phyloP scores from a whole-genome alignment of 225 moss, liverwort and hornwort species.

The Lunularia cruciata region DNA sequence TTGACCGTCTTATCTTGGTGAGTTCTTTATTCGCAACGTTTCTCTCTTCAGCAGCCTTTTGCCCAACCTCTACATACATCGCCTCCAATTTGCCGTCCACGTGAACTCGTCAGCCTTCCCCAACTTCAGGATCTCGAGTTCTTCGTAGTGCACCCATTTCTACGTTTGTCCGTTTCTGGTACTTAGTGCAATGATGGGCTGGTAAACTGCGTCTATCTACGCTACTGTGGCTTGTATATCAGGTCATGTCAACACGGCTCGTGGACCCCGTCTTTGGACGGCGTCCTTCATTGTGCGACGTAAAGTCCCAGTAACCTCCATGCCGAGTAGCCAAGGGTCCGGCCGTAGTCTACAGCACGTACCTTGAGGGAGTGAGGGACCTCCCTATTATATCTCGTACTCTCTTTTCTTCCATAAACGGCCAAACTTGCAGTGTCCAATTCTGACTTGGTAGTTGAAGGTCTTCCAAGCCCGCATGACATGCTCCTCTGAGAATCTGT shows the following conservation, averaged over 20 bases:
- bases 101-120: not conserved
- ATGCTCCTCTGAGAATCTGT: too few species aligned
- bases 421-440: not conserved
- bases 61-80: not conserved
- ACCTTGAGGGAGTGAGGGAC: not conserved
- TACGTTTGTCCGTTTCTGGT: not conserved
- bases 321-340: not conserved
- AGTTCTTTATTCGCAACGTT: not conserved
- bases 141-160: not conserved
- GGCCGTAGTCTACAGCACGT: not conserved
- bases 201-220: not conserved
- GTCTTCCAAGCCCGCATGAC: too few species aligned
- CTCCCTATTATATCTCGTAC: not conserved
- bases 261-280: not conserved
- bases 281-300: not conserved
- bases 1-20: not conserved
- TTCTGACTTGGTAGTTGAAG: too few species aligned
- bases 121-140: not conserved
- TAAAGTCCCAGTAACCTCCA: not conserved
- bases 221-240: not conserved
- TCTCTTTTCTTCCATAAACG: slow-evolving; percentile 1
- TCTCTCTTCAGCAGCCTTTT: not conserved
- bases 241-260: slow-evolving; percentile 6
- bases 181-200: not conserved
- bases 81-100: not conserved